phyloP scores from a whole-genome alignment of 805 yeast genomes.

The Komagataella ulmi region DNA sequence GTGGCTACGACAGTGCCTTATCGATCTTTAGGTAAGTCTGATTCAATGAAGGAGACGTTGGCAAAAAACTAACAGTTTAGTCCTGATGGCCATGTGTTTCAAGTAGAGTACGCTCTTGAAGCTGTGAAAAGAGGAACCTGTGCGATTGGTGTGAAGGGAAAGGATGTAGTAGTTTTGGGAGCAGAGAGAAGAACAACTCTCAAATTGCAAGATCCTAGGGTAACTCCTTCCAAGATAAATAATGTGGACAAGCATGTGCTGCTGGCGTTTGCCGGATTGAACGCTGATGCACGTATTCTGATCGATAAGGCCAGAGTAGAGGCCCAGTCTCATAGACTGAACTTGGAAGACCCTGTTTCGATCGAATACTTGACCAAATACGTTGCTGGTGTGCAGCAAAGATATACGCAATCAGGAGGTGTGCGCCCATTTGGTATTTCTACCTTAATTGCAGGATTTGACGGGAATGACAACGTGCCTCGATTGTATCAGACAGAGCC shows the following conservation, averaged over 20 bases:
- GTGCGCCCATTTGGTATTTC: constrained; percentile 97
- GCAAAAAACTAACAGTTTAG: constrained; percentile 20
- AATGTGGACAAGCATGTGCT: constrained; percentile 83
- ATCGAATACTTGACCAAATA: constrained; percentile 87
- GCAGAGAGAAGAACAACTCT: constrained; percentile 94
- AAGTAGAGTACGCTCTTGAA: constrained; percentile 94
- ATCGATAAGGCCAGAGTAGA: constrained; percentile 94
- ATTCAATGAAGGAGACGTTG: background rate
- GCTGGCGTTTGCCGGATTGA: constrained; percentile 91
- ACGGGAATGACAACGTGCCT: constrained; percentile 70
- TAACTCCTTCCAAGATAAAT: constrained; percentile 89
- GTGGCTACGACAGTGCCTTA: constrained; percentile 98
- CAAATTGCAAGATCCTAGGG: constrained; percentile 92
- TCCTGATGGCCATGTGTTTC: constrained; percentile 98
- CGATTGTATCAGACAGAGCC: constrained; percentile 92
- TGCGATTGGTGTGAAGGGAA: constrained; percentile 94
- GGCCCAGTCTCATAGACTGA: constrained; percentile 88
- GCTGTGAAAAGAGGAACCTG: constrained; percentile 98
- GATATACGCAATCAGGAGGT: constrained; percentile 96
- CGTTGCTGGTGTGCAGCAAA: constrained; percentile 96
- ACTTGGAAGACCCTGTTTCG: constrained; percentile 88
- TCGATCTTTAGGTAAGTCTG: constrained; percentile 82
- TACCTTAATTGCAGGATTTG: constrained; percentile 92
- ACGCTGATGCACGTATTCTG: constrained; percentile 94
- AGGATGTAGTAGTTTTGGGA: constrained; percentile 79